These are phyloP conservation scores for Sambucus nigra DNA, from an alignment of 129 eudicot genomes.

Conservation along the genomic window DNA sequence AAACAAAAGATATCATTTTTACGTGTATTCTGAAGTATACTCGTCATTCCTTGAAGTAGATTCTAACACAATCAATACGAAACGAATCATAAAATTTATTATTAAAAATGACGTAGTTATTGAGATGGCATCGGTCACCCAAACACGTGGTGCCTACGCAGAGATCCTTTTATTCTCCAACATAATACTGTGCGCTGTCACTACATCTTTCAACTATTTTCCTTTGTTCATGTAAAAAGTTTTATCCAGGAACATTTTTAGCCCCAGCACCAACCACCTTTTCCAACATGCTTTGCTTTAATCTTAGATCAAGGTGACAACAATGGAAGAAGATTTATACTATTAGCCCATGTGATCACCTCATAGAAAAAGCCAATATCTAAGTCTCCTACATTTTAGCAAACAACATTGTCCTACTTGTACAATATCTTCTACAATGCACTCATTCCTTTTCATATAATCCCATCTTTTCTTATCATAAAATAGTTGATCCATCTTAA, in stretches of 20 bases:
- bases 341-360: background rate
- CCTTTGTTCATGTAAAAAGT: slow-evolving; percentile 2
- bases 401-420: slow-evolving; percentile 11
- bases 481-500: no score
- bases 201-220: no score
- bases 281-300: slow-evolving; percentile 9
- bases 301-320: background rate
- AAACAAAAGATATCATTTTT: no score
- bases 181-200: no score
- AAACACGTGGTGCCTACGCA: background rate
- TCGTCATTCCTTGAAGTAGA: no score
- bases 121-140: slow-evolving; percentile 5
- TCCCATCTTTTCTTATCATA: no score
- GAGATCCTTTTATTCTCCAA: background rate
- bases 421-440: background rate
- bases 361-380: slow-evolving; percentile 8
- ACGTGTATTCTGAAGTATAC: no score
- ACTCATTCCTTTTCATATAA: no score
- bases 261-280: slow-evolving; percentile 5
- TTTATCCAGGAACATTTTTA: slow-evolving; percentile 3
- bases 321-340: background rate
- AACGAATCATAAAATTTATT: background rate
- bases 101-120: background rate
- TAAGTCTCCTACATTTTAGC: slow-evolving; percentile 2
- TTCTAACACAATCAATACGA: no score